A percentile compares a stretch with the other conserved stretches of the same genome.
Evolutionary conservation across 106 monocot genomes (phyloP).

Genomic region (Acorus calamus): DNA sequence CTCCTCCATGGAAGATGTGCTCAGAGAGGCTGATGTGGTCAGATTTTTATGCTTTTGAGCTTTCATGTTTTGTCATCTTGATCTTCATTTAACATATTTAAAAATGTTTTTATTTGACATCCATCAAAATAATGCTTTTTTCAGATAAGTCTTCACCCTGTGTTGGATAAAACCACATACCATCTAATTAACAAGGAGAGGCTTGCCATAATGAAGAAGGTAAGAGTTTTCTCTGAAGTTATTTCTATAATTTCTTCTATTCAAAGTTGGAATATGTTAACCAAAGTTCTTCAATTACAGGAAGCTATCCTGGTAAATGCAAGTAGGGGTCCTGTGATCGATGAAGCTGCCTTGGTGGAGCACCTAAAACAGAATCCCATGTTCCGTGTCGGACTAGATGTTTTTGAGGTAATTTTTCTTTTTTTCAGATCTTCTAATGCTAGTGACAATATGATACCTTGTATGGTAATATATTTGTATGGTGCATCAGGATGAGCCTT

Average conservation of each 20-base stretch:
- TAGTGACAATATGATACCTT: too few species aligned
- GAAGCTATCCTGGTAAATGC: constrained; percentile 92
- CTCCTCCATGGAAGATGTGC: constrained; percentile 88
- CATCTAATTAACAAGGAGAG: constrained; percentile 96
- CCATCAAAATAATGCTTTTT: background rate
- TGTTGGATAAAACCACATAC: constrained; percentile 96
- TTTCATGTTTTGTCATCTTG: too few species aligned
- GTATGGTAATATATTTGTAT: too few species aligned
- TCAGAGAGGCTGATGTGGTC: constrained; percentile 93
- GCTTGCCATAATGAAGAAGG: constrained; percentile 96
- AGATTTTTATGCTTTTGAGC: constrained; percentile 8
- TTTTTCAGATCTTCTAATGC: background rate
- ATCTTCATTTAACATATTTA: too few species aligned
- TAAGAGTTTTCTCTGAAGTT: constrained; percentile 6
- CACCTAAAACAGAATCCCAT: constrained; percentile 92
- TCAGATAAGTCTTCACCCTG: constrained; percentile 96
- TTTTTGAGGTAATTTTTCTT: constrained; percentile 67
- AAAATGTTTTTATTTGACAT: background rate
- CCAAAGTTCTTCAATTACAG: constrained; percentile 14
- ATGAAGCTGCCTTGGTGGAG: constrained; percentile 86
- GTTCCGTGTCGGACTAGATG: constrained; percentile 98
- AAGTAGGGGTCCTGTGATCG: constrained; percentile 93
- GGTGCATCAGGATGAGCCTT: constrained; percentile 74
- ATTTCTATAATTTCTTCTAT: background rate
- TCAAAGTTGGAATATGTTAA: too few species aligned